These are phyloP conservation scores for Lepidium aucheri DNA, from an alignment of 345 rosid species.

Conservation along the genomic window DNA sequence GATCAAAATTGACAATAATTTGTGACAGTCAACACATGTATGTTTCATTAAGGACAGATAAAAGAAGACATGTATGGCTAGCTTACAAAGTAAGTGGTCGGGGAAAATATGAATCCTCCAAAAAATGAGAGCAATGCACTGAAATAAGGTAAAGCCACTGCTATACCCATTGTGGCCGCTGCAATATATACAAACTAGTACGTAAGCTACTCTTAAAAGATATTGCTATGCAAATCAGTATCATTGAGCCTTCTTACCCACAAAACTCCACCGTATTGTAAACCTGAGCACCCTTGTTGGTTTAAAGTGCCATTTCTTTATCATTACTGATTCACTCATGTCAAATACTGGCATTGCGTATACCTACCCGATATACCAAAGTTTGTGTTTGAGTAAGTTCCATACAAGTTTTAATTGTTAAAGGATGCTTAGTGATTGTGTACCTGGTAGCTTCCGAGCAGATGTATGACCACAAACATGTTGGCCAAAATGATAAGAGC, in stretches of 20 bases:
- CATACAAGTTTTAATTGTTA: background rate
- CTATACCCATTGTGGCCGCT: constrained; percentile 62
- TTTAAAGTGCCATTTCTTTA: constrained; percentile 41
- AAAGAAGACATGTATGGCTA: too few species aligned
- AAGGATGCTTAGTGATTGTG: background rate
- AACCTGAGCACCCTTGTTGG: constrained; percentile 35
- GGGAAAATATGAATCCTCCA: constrained; percentile 72
- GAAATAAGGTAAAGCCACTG: constrained; percentile 51
- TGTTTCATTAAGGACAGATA: too few species aligned
- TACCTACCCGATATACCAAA: constrained; percentile 21
- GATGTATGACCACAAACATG: constrained; percentile 69
- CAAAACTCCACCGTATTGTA: constrained; percentile 35
- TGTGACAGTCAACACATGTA: too few species aligned
- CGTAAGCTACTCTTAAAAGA: too few species aligned
- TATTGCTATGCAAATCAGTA: background rate
- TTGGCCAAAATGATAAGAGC: constrained; percentile 61
- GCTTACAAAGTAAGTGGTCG: constrained; percentile 65
- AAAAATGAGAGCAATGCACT: constrained; percentile 58
- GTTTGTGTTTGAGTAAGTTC: background rate
- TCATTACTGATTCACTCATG: constrained; percentile 53
- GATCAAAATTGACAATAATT: background rate
- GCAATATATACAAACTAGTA: background rate
- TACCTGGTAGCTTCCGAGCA: constrained; percentile 83
- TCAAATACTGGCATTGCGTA: constrained; percentile 69
- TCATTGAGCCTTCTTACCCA: constrained; percentile 37